Evolutionary conservation across 805 yeast genomes (phyloP).

Genomic region (Saturnispora gosingensis): DNA sequence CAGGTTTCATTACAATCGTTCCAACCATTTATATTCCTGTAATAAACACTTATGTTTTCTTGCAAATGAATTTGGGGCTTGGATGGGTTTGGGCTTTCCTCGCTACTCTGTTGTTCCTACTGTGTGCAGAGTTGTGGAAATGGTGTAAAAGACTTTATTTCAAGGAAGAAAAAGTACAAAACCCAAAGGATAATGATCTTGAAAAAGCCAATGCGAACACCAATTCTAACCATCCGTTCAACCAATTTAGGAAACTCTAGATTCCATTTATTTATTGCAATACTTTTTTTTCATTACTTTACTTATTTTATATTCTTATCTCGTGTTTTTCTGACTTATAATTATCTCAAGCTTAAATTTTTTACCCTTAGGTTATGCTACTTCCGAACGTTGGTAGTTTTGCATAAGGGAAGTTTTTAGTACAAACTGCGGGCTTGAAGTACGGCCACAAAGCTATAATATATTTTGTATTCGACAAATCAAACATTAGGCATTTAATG

Average conservation of each 20-base stretch:
- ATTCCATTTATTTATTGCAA: no score
- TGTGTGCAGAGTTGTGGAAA: constrained; percentile 60
- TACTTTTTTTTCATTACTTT: no score
- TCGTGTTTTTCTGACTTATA: no score
- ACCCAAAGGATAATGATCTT: constrained; percentile 51
- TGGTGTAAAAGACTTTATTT: constrained; percentile 49
- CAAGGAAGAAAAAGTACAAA: constrained; percentile 33
- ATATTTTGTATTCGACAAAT: no score
- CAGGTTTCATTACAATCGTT: constrained; percentile 63
- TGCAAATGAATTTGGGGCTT: constrained; percentile 60
- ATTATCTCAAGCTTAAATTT: no score
- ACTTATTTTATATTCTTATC: no score
- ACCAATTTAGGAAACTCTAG: neutral
- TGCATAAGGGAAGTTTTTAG: no score
- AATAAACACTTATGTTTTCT: constrained; percentile 64
- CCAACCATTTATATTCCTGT: constrained; percentile 85
- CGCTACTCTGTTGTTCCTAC: constrained; percentile 45
- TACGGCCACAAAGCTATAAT: no score
- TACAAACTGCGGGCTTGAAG: no score
- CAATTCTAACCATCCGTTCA: constrained; percentile 4
- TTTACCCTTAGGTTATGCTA: no score
- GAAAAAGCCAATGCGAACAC: constrained; percentile 29
- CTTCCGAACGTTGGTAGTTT: no score
- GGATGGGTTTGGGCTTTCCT: constrained; percentile 77
- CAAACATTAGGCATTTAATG: no score